Evolutionary conservation across 2,329 filamentous ascomycete species (phyloP).

Genomic region (Phialophora expanda): DNA sequence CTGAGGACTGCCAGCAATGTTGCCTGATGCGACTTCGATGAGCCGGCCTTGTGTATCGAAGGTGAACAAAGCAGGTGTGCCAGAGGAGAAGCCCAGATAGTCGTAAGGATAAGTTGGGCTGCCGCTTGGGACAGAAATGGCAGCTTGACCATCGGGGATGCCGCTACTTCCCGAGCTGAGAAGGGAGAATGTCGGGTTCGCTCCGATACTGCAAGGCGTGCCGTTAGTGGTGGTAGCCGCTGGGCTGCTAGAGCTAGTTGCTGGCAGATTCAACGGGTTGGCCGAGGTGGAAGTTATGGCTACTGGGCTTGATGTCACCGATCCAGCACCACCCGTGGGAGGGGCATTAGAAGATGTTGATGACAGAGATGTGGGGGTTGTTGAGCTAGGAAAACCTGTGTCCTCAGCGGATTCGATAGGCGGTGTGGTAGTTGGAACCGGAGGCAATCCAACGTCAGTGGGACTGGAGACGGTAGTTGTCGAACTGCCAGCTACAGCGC

Average conservation of each 20-base stretch:
- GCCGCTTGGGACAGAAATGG: neutral
- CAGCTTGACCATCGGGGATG: slow-evolving; percentile 7
- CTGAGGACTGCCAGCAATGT: slow-evolving; percentile 5
- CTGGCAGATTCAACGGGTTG: neutral
- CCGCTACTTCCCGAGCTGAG: slow-evolving; percentile 7
- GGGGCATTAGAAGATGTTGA: too few species aligned
- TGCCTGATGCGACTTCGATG: neutral
- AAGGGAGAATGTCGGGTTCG: slow-evolving; percentile 19
- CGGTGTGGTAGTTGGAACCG: neutral
- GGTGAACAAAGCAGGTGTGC: slow-evolving; percentile 14
- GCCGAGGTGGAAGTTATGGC: neutral
- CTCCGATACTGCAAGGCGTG: slow-evolving; percentile 12
- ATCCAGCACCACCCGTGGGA: neutral
- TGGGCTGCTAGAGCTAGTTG: neutral
- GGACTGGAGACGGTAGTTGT: neutral
- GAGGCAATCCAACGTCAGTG: neutral
- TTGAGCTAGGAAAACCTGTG: neutral
- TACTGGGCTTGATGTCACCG: neutral
- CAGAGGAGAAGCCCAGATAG: slow-evolving; percentile 11
- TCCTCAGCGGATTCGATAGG: neutral
- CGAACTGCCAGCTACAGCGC: neutral
- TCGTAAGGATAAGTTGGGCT: slow-evolving; percentile 7
- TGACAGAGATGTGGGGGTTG: too few species aligned
- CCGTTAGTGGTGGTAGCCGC: slow-evolving; percentile 1
- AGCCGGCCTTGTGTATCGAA: slow-evolving; percentile 10